Conservation (phyloP, 2,329 filamentous ascomycete species). For the Rutstroemia sydowiana region DNA sequence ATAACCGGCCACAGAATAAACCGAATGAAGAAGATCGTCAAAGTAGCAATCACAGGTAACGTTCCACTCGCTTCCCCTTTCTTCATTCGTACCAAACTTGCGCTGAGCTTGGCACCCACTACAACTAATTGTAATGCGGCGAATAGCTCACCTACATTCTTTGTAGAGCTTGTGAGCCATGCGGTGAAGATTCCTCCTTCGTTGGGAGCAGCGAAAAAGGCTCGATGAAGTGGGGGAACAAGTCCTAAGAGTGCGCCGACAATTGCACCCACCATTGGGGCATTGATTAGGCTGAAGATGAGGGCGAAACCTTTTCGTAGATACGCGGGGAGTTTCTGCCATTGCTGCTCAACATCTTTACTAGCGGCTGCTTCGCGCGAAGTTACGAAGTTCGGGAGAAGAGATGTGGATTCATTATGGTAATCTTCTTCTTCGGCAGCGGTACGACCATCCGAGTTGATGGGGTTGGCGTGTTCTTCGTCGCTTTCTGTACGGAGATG, state of each 20-base stretch:
- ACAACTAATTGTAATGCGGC: constrained; percentile 58
- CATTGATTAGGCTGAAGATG: constrained; percentile 47
- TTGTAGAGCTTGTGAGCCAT: constrained; percentile 55
- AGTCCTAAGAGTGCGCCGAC: constrained; percentile 53
- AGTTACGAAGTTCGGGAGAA: constrained; percentile 14
- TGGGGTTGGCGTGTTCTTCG: constrained; percentile 22
- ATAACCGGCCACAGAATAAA: constrained; percentile 55
- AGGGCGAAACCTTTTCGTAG: constrained; percentile 20
- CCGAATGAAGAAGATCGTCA: constrained; percentile 45
- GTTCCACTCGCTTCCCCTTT: constrained; percentile 27
- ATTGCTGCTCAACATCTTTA: constrained; percentile 2
- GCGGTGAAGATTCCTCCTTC: constrained; percentile 58
- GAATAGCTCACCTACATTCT: constrained; percentile 57
- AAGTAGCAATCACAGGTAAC: constrained; percentile 42
- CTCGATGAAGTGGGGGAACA: constrained; percentile 47
- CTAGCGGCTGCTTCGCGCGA: not conserved
- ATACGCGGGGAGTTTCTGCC: constrained; percentile 17
- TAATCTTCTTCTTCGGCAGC: constrained; percentile 22
- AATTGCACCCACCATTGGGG: constrained; percentile 52
- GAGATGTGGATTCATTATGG: constrained; percentile 17
- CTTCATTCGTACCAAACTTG: constrained; percentile 41
- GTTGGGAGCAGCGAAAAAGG: constrained; percentile 51
- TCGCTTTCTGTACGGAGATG: constrained; percentile 17
- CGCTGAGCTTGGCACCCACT: constrained; percentile 56
- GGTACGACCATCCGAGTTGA: constrained; percentile 21